These are phyloP conservation scores for Coemansia guatemalensis DNA, from an alignment of 192 early-diverging fungal species.

Conservation along the genomic window DNA sequence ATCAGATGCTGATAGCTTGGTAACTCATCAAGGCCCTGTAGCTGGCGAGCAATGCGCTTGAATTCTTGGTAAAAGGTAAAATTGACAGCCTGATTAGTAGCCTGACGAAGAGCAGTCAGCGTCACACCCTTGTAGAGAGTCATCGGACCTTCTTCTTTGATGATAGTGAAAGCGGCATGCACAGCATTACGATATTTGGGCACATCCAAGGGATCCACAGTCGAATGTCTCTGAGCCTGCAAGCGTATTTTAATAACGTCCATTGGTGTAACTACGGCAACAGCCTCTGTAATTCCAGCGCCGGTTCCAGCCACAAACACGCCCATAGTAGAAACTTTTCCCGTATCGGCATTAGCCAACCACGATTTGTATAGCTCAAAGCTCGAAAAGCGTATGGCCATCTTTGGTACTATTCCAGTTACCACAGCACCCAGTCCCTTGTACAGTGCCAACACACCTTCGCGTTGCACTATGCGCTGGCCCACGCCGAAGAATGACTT, in stretches of 20 bases:
- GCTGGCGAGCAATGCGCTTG: constrained; percentile 70
- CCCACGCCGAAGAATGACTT: constrained; percentile 83
- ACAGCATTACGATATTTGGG: constrained; percentile 96
- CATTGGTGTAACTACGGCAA: constrained; percentile 96
- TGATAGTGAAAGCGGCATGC: constrained; percentile 88
- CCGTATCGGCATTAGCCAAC: constrained; percentile 65
- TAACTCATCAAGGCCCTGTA: constrained; percentile 69
- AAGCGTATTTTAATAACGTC: constrained; percentile 99
- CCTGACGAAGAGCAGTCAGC: constrained; percentile 90
- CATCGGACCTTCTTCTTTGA: constrained; percentile 83
- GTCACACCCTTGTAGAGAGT: constrained; percentile 94
- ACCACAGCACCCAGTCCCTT: constrained; percentile 97
- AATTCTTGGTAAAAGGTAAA: constrained; percentile 96
- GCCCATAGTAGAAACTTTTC: constrained; percentile 63
- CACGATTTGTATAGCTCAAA: constrained; percentile 91
- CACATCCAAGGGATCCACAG: constrained; percentile 92
- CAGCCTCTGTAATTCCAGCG: constrained; percentile 92
- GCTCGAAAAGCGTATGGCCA: constrained; percentile 97
- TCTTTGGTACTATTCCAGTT: constrained; percentile 97
- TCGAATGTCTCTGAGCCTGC: constrained; percentile 94
- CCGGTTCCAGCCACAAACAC: constrained; percentile 85
- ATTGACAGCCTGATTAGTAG: constrained; percentile 98
- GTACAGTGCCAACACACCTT: constrained; percentile 89
- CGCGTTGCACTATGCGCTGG: constrained; percentile 77
- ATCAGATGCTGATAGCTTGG: constrained; percentile 89